These are phyloP conservation scores for Trichoderma citrinoviride DNA, from an alignment of 2,329 filamentous ascomycete genomes.

Conservation along the genomic window DNA sequence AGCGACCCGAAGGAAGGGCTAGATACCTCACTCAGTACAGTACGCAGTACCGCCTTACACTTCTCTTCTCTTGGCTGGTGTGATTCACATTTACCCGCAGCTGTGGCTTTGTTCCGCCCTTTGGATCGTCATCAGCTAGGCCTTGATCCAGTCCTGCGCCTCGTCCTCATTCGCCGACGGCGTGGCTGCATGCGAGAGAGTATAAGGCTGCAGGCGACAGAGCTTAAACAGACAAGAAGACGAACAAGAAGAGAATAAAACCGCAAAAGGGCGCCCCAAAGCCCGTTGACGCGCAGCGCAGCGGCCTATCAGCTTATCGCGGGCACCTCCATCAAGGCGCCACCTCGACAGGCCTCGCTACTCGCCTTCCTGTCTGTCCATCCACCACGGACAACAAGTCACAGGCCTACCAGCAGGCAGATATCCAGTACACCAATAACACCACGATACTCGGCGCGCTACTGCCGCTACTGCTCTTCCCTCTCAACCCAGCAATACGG, in stretches of 20 bases:
- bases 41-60: too few relatives aligned
- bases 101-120: conserved; percentile 5
- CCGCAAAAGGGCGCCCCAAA: conserved; percentile 9
- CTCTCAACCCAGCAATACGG: conserved; percentile 1
- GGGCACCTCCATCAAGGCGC: conserved; percentile 18
- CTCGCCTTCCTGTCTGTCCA: conserved; percentile 3
- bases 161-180: conserved; percentile 11
- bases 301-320: conserved; percentile 21
- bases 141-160: conserved; percentile 9
- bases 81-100: neutral
- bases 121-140: conserved; percentile 16
- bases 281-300: conserved; percentile 12
- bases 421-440: conserved; percentile 3
- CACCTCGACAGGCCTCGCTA: conserved; percentile 7
- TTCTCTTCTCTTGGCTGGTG: neutral
- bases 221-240: conserved; percentile 9
- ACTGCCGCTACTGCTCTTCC: conserved; percentile 12
- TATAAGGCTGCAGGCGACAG: conserved; percentile 21
- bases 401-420: neutral
- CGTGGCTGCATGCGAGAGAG: conserved; percentile 10
- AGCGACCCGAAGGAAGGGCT: conserved; percentile 18
- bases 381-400: neutral
- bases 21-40: neutral
- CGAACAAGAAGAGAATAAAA: neutral
- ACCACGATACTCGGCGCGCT: neutral